phyloP scores from a whole-genome alignment of 495 filamentous ascomycete genomes.

The Baudoinia panamericana region DNA sequence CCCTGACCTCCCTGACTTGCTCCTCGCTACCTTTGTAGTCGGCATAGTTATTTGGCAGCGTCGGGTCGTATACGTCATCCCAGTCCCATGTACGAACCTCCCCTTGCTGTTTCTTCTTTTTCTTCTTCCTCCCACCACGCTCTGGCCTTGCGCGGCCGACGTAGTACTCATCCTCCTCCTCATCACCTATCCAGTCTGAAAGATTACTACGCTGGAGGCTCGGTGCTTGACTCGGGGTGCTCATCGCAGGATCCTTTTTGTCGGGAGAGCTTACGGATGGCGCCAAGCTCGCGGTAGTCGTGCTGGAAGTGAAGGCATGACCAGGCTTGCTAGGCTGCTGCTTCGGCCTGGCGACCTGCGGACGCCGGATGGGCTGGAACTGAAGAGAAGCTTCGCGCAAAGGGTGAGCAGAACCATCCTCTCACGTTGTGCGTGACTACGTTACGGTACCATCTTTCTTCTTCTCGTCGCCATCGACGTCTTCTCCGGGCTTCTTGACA shows the following conservation, averaged over 20 bases:
- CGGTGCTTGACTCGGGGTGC: constrained; percentile 7
- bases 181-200: constrained; percentile 80
- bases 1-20: constrained; percentile 59
- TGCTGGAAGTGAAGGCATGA: constrained; percentile 15
- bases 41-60: constrained; percentile 70
- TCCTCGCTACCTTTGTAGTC: constrained; percentile 83
- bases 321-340: neutral
- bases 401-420: constrained; percentile 38
- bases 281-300: constrained; percentile 4
- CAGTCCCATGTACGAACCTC: constrained; percentile 39
- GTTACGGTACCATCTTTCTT: constrained; percentile 57
- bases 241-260: constrained; percentile 8
- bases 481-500: constrained; percentile 35
- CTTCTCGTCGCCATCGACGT: constrained; percentile 54
- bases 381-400: constrained; percentile 52
- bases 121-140: constrained; percentile 72
- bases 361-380: constrained; percentile 76
- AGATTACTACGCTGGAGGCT: constrained; percentile 47
- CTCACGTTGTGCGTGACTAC: constrained; percentile 27
- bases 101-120: constrained; percentile 55
- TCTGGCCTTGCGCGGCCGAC: constrained; percentile 43
- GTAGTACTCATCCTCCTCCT: constrained; percentile 52
- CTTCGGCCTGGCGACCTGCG: constrained; percentile 55
- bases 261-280: constrained; percentile 17
- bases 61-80: constrained; percentile 87